These are phyloP conservation scores for Aspergillus ochraceoroseus DNA, from an alignment of 2,329 filamentous ascomycete species.

Conservation along the genomic window DNA sequence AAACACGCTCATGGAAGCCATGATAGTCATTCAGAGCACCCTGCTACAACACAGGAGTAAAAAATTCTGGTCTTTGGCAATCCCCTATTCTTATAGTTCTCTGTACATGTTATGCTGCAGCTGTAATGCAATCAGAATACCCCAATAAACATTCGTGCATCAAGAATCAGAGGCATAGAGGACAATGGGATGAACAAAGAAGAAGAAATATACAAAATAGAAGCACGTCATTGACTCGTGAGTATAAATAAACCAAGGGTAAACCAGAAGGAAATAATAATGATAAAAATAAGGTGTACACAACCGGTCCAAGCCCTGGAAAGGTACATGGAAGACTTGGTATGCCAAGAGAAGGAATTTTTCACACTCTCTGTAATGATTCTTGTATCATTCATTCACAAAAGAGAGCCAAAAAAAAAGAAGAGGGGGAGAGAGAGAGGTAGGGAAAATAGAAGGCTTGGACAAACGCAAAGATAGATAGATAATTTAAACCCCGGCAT, in stretches of 20 bases:
- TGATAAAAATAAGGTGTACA: conserved; percentile 6
- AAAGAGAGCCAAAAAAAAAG: conserved; percentile 3
- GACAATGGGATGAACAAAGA: no score
- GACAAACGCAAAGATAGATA: conserved; percentile 5
- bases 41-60: no score
- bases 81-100: no score
- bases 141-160: no score
- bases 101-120: no score
- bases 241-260: conserved; percentile 6
- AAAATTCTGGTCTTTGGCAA: no score
- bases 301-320: neutral
- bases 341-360: neutral
- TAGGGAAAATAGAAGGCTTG: neutral
- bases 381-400: neutral
- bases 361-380: no score
- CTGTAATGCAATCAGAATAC: no score
- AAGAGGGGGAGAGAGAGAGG: conserved; percentile 5
- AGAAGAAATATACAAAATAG: neutral
- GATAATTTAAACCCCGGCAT: neutral
- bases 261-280: conserved; percentile 3
- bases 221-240: conserved; percentile 14
- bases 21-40: no score
- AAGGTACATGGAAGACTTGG: conserved; percentile 1
- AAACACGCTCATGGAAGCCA: no score
- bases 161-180: no score